Base-by-base conservation (phyloP, 768 basidiomycete genomes). In the Sporobolomyces phaffii region DNA sequence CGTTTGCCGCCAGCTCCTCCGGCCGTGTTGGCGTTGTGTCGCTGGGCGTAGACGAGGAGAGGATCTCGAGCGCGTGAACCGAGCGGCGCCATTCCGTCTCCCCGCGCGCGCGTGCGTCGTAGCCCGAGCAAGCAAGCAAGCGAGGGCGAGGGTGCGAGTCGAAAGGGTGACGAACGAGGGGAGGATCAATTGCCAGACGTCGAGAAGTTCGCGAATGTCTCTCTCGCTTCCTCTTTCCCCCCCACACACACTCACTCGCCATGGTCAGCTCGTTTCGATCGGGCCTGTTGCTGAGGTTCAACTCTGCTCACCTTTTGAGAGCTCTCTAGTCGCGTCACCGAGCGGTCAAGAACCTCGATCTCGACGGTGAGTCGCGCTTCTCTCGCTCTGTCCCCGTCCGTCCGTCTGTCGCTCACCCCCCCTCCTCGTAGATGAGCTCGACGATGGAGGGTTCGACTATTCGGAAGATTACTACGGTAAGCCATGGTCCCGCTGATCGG, bases 271-370 rank as follows among this genome's bases (percentile, higher is more conserved):
- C 38, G 38, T n/a, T n/a, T n/a, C n/a, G n/a, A n/a, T n/a, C n/a
- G n/a, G n/a, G n/a, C n/a, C n/a, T n/a, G n/a, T n/a, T n/a, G n/a
- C n/a, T n/a, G n/a, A n/a, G n/a, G n/a, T n/a, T n/a, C n/a, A n/a
- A n/a, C n/a, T n/a, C n/a, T n/a, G n/a, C n/a, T n/a, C n/a, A n/a
- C n/a, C n/a, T n/a, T n/a, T n/a, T n/a, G n/a, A n/a, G n/a, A n/a
- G n/a, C n/a, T n/a, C n/a, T n/a, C n/a, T n/a, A 97, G 91, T 97
- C 94, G 8, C 83, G 96, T 77, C 96, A 98, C 79, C 86, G 92
- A 75, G 84, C 87, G 78, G 82, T 97, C 70, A 83, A 89, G 69
- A 91, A 92, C 79, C 80, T 98, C 33, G 85, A 96, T 77, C 80
- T 96, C 45, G 81, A 79, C 64, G 80, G 80, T 80, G 49, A 71